These are phyloP conservation scores for Clonostachys chloroleuca DNA, from an alignment of 2,329 filamentous ascomycete species.

Conservation along the genomic window DNA sequence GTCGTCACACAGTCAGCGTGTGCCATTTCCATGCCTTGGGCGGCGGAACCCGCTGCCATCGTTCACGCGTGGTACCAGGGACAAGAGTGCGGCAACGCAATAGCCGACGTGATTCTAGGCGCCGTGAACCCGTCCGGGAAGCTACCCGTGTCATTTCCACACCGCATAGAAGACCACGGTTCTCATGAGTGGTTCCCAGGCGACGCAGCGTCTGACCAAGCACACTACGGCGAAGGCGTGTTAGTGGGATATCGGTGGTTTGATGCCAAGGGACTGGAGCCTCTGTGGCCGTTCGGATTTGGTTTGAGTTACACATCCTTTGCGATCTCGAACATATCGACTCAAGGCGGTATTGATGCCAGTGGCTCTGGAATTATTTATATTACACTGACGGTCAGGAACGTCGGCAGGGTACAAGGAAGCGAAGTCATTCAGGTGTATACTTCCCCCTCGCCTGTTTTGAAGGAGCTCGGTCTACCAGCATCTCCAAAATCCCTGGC, in stretches of 20 bases:
- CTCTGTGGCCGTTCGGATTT: neutral
- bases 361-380: neutral
- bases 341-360: neutral
- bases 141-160: conserved; percentile 7
- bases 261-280: neutral
- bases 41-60: conserved; percentile 38
- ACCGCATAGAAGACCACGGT: conserved; percentile 1
- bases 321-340: neutral
- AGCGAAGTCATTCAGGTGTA: conserved; percentile 54
- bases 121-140: conserved; percentile 32
- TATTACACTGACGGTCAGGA: conserved; percentile 40
- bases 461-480: no score
- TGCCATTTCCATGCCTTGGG: conserved; percentile 52
- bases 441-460: neutral
- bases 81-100: conserved; percentile 66
- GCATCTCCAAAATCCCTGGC: no score
- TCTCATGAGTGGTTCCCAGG: neutral
- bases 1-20: conserved; percentile 67
- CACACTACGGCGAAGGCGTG: neutral
- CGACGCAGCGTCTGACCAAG: conserved; percentile 35
- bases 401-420: conserved; percentile 46
- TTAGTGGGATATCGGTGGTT: neutral
- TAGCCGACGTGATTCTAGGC: conserved; percentile 64
- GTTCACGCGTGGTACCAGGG: conserved; percentile 68
- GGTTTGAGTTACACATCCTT: neutral